Conservation (phyloP, 495 filamentous ascomycete genomes). For the Xylaria acuta region DNA sequence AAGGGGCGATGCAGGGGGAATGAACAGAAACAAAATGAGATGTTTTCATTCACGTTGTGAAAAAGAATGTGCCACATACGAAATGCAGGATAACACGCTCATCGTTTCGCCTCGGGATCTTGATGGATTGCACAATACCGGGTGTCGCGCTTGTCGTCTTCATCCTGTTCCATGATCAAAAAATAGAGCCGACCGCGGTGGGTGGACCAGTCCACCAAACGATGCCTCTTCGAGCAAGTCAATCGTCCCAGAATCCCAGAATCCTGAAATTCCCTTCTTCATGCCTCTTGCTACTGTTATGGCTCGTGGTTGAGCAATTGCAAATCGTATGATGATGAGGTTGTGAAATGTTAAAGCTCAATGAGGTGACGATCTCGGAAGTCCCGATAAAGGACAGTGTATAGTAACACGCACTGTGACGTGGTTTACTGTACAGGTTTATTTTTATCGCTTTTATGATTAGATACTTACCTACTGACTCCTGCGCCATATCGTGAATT, state of each 20-base stretch:
- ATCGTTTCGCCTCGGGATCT: slow-evolving; percentile 60
- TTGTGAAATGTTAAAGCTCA: slow-evolving; percentile 2
- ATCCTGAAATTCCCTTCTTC: not conserved
- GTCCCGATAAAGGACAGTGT: not conserved
- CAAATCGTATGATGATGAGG: not conserved
- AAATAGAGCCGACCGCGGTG: not conserved
- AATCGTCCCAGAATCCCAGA: not conserved
- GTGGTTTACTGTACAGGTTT: slow-evolving; percentile 6
- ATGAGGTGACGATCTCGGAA: not conserved
- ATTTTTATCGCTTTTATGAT: slow-evolving; percentile 8
- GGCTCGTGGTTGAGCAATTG: not conserved
- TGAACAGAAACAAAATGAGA: slow-evolving; percentile 5
- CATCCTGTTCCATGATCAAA: slow-evolving; percentile 39
- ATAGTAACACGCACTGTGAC: not conserved
- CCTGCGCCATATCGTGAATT: not conserved
- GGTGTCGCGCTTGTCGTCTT: slow-evolving; percentile 33
- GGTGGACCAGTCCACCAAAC: not conserved
- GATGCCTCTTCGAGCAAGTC: slow-evolving; percentile 6
- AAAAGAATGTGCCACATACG: slow-evolving; percentile 54
- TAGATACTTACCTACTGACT: not conserved
- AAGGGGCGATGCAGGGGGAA: not conserved
- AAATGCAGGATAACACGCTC: slow-evolving; percentile 81
- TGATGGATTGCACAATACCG: slow-evolving; percentile 34
- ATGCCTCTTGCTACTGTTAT: not conserved
- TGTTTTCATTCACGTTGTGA: not conserved